These are phyloP conservation scores for Picochlorum costavermella DNA, from an alignment of 139 green algal species.

Conservation along the genomic window DNA sequence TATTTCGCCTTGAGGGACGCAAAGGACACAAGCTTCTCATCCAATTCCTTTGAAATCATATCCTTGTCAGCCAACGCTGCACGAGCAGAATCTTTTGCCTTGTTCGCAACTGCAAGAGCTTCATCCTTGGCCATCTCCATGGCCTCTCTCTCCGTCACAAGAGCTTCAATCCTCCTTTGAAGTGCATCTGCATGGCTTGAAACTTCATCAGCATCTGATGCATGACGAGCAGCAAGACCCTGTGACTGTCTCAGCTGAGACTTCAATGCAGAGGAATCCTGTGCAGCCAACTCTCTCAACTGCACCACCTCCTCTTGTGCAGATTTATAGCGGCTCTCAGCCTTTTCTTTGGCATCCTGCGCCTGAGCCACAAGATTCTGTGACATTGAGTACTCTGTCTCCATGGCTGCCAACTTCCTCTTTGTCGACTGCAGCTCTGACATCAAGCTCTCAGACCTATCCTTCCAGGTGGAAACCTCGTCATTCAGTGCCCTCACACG, in stretches of 20 bases:
- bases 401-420: neutral
- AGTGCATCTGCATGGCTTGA: neutral
- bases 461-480: slow-evolving; percentile 7
- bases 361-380: neutral
- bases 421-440: slow-evolving; percentile 1
- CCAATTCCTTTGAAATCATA: slow-evolving; percentile 3
- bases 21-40: slow-evolving; percentile 10
- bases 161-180: neutral
- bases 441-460: slow-evolving; percentile 1
- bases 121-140: neutral
- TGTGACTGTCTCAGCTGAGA: slow-evolving; percentile 16
- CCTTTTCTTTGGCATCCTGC: slow-evolving; percentile 3
- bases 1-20: slow-evolving; percentile 9
- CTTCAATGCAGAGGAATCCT: slow-evolving; percentile 6
- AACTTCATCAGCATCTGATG: slow-evolving; percentile 11
- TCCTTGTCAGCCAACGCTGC: neutral
- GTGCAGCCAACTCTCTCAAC: slow-evolving; percentile 13
- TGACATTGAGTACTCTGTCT: neutral
- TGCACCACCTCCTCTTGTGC: slow-evolving; percentile 7
- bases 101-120: neutral
- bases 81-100: neutral
- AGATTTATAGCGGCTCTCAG: slow-evolving; percentile 9
- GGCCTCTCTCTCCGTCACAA: neutral
- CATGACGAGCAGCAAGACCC: neutral
- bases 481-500: slow-evolving; percentile 7